Conservation (phyloP, 2,329 filamentous ascomycete species). For the Macrophomina tecta region DNA sequence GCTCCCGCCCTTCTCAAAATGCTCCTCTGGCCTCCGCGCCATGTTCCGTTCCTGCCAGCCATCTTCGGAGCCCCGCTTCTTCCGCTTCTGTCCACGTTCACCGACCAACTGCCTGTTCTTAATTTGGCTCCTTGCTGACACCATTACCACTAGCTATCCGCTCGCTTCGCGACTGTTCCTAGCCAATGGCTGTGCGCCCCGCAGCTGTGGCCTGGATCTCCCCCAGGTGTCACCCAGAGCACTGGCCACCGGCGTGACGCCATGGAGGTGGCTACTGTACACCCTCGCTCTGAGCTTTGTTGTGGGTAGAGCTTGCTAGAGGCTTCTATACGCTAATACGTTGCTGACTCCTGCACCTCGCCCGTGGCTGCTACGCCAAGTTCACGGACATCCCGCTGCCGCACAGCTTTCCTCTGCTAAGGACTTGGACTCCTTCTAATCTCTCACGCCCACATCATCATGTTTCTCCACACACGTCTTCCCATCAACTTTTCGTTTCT, state of each 20-base stretch:
- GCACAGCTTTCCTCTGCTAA: neutral
- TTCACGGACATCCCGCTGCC: neutral
- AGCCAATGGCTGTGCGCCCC: neutral
- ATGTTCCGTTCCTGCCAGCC: neutral
- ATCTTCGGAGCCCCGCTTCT: neutral
- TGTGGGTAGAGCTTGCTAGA: too few relatives aligned
- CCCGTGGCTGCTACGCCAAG: conserved; percentile 1
- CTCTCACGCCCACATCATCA: conserved; percentile 16
- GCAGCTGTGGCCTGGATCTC: neutral
- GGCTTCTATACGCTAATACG: neutral
- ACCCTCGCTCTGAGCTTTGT: too few relatives aligned
- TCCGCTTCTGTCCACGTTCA: neutral
- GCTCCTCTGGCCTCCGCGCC: neutral
- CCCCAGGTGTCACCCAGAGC: too few relatives aligned
- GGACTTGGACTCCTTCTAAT: conserved; percentile 4
- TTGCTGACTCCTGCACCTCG: conserved; percentile 1
- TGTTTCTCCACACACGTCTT: conserved; percentile 7
- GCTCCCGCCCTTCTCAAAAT: too few relatives aligned
- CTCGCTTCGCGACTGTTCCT: neutral
- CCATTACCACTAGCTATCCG: neutral
- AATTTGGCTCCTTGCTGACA: conserved; percentile 15
- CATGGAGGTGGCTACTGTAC: too few relatives aligned
- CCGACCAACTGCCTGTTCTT: neutral
- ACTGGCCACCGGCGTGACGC: too few relatives aligned
- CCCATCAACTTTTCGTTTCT: neutral